phyloP scores from a whole-genome alignment of 2,329 filamentous ascomycete genomes.

The Sphaerulina populicola region DNA sequence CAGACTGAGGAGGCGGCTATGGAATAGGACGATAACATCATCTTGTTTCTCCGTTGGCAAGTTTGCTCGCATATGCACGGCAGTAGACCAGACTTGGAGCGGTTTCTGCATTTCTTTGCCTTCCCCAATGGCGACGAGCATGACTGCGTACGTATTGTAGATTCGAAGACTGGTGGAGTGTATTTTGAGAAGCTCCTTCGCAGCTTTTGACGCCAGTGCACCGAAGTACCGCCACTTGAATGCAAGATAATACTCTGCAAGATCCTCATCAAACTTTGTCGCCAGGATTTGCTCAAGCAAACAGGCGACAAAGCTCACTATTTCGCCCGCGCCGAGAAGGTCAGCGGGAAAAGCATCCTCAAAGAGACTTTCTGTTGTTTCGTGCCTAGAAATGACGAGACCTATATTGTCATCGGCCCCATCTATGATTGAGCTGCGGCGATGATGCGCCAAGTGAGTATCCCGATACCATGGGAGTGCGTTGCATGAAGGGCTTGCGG shows the following conservation, averaged over 20 bases:
- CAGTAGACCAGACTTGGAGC: slow-evolving; percentile 57
- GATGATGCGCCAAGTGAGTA: slow-evolving; percentile 7
- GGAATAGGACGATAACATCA: slow-evolving; percentile 46
- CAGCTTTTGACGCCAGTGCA: slow-evolving; percentile 54
- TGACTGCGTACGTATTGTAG: slow-evolving; percentile 71
- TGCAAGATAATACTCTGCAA: slow-evolving; percentile 64
- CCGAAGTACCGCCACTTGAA: slow-evolving; percentile 53
- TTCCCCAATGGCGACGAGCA: slow-evolving; percentile 52
- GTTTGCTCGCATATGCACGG: slow-evolving; percentile 50
- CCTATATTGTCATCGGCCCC: background rate
- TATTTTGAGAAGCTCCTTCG: slow-evolving; percentile 64
- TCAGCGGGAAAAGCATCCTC: slow-evolving; percentile 4
- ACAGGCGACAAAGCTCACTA: slow-evolving; percentile 30
- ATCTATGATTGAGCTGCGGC: background rate
- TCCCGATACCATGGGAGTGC: slow-evolving; percentile 2
- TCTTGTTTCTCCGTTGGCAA: slow-evolving; percentile 33
- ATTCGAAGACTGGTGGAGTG: slow-evolving; percentile 56
- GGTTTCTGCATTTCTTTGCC: slow-evolving; percentile 47
- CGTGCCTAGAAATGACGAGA: slow-evolving; percentile 1
- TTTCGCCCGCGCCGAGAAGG: background rate
- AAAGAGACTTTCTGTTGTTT: slow-evolving; percentile 16
- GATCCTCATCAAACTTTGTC: slow-evolving; percentile 38
- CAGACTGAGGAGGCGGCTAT: slow-evolving; percentile 58
- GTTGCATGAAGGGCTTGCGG: background rate
- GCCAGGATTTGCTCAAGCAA: slow-evolving; percentile 54